phyloP scores from a whole-genome alignment of 2,329 filamentous ascomycete genomes.

The Beauveria medogensis region DNA sequence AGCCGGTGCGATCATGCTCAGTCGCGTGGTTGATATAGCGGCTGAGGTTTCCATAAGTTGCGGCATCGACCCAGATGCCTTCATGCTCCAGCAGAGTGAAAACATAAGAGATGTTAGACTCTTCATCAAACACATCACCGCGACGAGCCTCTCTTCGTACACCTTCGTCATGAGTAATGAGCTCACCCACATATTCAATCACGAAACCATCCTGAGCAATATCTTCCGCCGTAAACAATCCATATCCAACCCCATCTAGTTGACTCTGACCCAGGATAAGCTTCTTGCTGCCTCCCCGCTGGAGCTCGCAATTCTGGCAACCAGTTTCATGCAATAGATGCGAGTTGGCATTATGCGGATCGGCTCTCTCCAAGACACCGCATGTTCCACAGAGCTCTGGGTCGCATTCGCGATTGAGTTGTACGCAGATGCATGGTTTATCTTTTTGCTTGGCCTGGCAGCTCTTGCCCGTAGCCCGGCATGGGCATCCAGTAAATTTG shows the following conservation, averaged over 20 bases:
- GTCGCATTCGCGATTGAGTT: constrained; percentile 72
- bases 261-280: constrained; percentile 63
- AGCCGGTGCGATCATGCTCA: constrained; percentile 41
- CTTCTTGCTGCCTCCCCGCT: constrained; percentile 57
- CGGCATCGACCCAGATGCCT: constrained; percentile 64
- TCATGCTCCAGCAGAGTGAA: constrained; percentile 53
- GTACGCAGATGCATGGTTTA: constrained; percentile 59
- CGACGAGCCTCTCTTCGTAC: constrained; percentile 57
- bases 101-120: constrained; percentile 55
- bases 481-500: constrained; percentile 61
- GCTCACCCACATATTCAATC: constrained; percentile 73
- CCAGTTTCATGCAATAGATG: constrained; percentile 46
- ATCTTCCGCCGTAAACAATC: constrained; percentile 63
- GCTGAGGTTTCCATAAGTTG: constrained; percentile 69
- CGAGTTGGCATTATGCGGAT: constrained; percentile 58
- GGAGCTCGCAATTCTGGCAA: constrained; percentile 66
- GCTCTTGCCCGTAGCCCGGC: constrained; percentile 50
- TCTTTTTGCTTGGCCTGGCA: constrained; percentile 50
- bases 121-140: constrained; percentile 52
- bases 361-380: constrained; percentile 59
- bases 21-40: constrained; percentile 77
- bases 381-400: constrained; percentile 65
- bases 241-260: constrained; percentile 62
- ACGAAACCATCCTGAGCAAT: constrained; percentile 64
- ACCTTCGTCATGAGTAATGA: constrained; percentile 62